phyloP scores from a whole-genome alignment of 306 rosid species.

The Luffa acutangula region DNA sequence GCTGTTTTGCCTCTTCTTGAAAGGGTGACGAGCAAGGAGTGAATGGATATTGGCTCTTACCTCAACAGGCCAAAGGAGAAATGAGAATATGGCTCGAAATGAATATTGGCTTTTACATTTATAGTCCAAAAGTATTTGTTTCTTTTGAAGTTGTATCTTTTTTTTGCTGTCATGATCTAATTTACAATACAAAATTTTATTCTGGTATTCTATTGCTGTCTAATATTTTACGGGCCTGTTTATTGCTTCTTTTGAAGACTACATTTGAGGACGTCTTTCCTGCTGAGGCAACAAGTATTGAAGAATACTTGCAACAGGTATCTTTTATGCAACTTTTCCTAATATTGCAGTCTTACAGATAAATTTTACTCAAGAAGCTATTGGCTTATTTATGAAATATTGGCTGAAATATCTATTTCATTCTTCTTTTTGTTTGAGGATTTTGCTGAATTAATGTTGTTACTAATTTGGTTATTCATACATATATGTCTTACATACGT shows the following conservation, averaged over 20 bases:
- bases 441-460: neutral
- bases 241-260: conserved; percentile 38
- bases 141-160: neutral
- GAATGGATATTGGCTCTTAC: neutral
- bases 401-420: neutral
- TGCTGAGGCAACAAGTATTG: conserved; percentile 92
- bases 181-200: neutral
- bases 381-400: neutral
- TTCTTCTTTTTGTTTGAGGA: neutral
- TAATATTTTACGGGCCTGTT: conserved; percentile 1
- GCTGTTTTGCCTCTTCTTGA: neutral
- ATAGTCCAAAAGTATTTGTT: neutral
- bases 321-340: conserved; percentile 13
- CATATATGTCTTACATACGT: neutral
- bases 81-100: neutral
- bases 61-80: neutral
- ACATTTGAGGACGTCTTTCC: conserved; percentile 98
- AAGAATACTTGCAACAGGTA: conserved; percentile 98
- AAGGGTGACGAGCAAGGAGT: neutral
- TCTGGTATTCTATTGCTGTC: conserved; percentile 14
- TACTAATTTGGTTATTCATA: neutral
- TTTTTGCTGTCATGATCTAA: neutral
- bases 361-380: neutral
- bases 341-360: neutral
- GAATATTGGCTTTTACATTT: neutral